phyloP scores from a whole-genome alignment of 2,329 filamentous ascomycete genomes.

The Huntiella moniliformis region DNA sequence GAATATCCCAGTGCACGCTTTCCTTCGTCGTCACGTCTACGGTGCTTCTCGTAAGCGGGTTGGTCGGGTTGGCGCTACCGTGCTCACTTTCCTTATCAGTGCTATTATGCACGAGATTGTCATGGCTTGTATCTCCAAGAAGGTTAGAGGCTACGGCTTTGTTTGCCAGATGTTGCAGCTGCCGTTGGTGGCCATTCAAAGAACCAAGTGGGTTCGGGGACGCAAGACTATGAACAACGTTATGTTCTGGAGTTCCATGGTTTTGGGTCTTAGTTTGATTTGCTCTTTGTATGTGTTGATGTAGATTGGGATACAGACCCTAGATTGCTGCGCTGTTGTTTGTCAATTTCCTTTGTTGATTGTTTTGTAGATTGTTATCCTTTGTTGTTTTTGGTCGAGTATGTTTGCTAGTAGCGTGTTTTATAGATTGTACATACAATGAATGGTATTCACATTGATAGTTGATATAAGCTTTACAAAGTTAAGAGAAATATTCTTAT shows the following conservation, averaged over 20 bases:
- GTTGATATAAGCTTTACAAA: no score
- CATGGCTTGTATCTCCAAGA: constrained; percentile 96
- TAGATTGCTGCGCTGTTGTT: neutral
- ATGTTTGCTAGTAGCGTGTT: neutral
- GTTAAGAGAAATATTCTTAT: no score
- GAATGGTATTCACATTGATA: no score
- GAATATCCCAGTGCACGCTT: constrained; percentile 96
- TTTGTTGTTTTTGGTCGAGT: no score
- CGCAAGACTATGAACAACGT: constrained; percentile 70
- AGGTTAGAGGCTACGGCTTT: constrained; percentile 85
- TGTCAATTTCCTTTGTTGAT: neutral
- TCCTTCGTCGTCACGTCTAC: constrained; percentile 88
- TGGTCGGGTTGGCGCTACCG: constrained; percentile 57
- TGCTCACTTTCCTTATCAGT: constrained; percentile 81
- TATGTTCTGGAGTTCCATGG: constrained; percentile 85
- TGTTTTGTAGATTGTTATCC: neutral
- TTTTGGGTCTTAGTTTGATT: constrained; percentile 64
- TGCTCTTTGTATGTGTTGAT: constrained; percentile 35
- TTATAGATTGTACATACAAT: no score
- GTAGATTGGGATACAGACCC: constrained; percentile 15
- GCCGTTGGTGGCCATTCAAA: constrained; percentile 82
- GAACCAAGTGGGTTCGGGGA: constrained; percentile 55
- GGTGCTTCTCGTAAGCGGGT: constrained; percentile 59
- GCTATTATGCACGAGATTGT: constrained; percentile 85
- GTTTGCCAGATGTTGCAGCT: constrained; percentile 91